Evolutionary conservation across 1,139 yeast genomes (phyloP), one percentile per base, ranked within the genome.

Genomic region (Suhomyces bribrorum): DNA sequence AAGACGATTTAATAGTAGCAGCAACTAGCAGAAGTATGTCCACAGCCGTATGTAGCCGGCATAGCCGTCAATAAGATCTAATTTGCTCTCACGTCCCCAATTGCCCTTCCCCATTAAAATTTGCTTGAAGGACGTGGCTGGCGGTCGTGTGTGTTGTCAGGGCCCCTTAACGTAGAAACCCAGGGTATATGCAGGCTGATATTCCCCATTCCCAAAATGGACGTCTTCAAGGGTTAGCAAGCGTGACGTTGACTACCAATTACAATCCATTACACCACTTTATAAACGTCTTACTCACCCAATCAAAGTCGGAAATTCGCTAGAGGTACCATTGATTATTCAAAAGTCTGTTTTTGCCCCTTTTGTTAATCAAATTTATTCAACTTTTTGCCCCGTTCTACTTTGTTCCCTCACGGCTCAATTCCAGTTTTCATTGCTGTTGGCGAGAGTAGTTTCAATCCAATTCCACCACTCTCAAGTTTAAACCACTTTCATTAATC

Each of bases 191-290:
- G 43, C 43, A 38, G 38, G 36, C 28, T n/a, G 9, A n/a, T 24
- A 26, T 22, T 32, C 36, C 36, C 31, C 34, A 29, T 34, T 38
- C 42, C 42, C 26, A 30, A 26, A 35, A 29, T 38, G 42, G 42
- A 38, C 42, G 34, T 8, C 22, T 20, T 20, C 32, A 29, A 38
- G 42, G 39, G 42, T 39, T 35, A 39, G 39, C 43, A 39, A 39
- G 37, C 43, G 39, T 39, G 43, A 36, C 39, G 36, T 16, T 34
- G 22, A 28, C 31, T 26, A 26, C 23, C 31, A 23, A 30, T 12
- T 17, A 12, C 6, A 9, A 12, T 17, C 24, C 24, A 24, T 24
- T 14, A 24, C 9, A 7, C 26, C n/a, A 20, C 5, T 20, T n/a
- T 20, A 20, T 20, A 20, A 20, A 8, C 8, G 23, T 20, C 23